phyloP scores from a whole-genome alignment of 2,329 filamentous ascomycete genomes.

The Cytospora leucostoma region DNA sequence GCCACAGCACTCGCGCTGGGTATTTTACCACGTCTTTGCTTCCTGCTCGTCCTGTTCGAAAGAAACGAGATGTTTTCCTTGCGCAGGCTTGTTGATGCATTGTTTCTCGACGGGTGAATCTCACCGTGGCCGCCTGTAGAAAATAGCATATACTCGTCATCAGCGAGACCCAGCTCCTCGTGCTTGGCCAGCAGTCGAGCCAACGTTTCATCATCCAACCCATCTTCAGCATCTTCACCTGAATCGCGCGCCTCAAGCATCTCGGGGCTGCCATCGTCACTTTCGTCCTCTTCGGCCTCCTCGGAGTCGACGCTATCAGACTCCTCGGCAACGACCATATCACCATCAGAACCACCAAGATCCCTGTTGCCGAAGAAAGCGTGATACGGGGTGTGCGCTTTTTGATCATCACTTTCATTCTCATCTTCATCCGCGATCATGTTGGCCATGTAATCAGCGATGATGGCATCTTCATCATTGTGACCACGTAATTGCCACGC shows the following conservation, averaged over 20 bases:
- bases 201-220: constrained; percentile 61
- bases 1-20: constrained; percentile 45
- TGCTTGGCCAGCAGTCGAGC: constrained; percentile 63
- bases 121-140: constrained; percentile 37
- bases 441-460: constrained; percentile 73
- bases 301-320: constrained; percentile 44
- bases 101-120: constrained; percentile 15
- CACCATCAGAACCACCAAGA: constrained; percentile 47
- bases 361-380: constrained; percentile 40
- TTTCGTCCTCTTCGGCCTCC: constrained; percentile 37
- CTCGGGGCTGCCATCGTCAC: constrained; percentile 38
- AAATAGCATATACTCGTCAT: constrained; percentile 60
- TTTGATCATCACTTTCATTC: constrained; percentile 33
- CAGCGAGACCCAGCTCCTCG: constrained; percentile 62
- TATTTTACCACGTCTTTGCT: constrained; percentile 22
- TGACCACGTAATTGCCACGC: constrained; percentile 28
- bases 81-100: not conserved
- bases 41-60: not conserved
- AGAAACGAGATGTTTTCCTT: constrained; percentile 1
- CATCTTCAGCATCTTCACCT: constrained; percentile 42
- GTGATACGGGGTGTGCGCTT: constrained; percentile 31
- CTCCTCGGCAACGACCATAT: constrained; percentile 42
- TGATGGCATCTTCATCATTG: constrained; percentile 51
- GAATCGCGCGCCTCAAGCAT: constrained; percentile 31
- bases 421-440: constrained; percentile 49